Percentiles rank a stretch among this genome's conserved stretches.
phyloP scores from a whole-genome alignment of 1,284 basidiomycete genomes.

The Paramarasmius palmivorus region DNA sequence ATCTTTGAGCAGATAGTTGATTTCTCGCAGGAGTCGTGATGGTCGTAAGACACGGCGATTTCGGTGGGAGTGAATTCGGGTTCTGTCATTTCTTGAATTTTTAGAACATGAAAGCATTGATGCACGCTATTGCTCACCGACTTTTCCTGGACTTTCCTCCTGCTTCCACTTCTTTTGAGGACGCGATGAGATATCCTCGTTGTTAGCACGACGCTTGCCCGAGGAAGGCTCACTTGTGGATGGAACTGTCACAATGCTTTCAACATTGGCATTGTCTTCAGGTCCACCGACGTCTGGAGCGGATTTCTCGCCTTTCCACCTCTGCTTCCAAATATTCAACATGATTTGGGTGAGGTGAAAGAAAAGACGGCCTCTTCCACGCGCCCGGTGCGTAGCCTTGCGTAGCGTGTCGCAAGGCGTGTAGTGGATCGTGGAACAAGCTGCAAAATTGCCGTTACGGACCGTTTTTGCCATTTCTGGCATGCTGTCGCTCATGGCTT shows the following conservation, averaged over 20 bases:
- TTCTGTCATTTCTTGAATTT: too few species aligned
- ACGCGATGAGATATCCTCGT: not conserved
- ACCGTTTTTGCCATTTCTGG: too few species aligned
- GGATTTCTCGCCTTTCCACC: slow-evolving; percentile 41
- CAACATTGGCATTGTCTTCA: slow-evolving; percentile 27
- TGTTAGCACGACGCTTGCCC: not conserved
- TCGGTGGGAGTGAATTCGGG: not conserved
- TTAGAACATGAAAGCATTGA: too few species aligned
- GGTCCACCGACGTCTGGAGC: slow-evolving; percentile 30
- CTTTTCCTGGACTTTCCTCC: too few species aligned
- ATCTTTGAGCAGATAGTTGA: slow-evolving; percentile 36
- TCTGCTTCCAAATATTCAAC: slow-evolving; percentile 56
- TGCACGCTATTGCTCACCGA: too few species aligned
- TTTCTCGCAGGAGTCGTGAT: not conserved
- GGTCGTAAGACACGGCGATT: not conserved
- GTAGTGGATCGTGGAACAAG: too few species aligned
- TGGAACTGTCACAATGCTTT: slow-evolving; percentile 31
- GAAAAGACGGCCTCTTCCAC: not conserved
- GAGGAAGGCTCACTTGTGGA: slow-evolving; percentile 24
- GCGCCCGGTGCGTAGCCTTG: too few species aligned
- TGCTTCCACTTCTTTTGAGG: not conserved
- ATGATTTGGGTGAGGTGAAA: slow-evolving; percentile 27
- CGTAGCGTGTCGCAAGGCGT: too few species aligned
- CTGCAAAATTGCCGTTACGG: too few species aligned
- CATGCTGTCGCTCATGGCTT: too few species aligned